Evolutionary conservation across 148 eudicot genomes (phyloP), one percentile per base, ranked within the genome.

Genomic region (Hydrangea macrophylla): DNA sequence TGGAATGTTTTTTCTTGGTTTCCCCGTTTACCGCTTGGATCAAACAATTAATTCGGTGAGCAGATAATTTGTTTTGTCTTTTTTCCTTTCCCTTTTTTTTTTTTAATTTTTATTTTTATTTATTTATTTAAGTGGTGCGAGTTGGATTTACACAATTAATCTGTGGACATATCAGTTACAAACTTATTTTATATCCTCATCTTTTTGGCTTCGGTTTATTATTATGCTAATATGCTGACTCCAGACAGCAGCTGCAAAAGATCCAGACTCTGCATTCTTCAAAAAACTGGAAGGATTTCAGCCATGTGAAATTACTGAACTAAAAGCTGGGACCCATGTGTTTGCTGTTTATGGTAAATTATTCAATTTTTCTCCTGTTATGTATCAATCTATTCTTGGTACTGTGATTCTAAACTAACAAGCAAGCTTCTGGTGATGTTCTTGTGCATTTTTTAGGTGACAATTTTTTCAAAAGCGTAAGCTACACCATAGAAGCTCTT

Each of bases 1-100:
- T 54, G 98, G 98, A 69, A 90, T 94, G 98, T 94, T 82, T 81
- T 94, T 94, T 84, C 90, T 94, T 54, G 97, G 98, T 55, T 94
- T 94, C 77, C 95, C 98, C 59, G 91, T 89, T 39, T 94, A 88
- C 73, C 89, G 81, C 24, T 75, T 90, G 86, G 96, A 88, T 61
- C 88, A 73, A 48, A 20, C 84, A 50, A 74, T 79, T 44, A 83
- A 67, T 69, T 78, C 86, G 40, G 98, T 94, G 70, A 84, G 97
- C 76, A 62, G 51, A 69, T 64, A 9, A 62, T 30, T 53, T 11
- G 23, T 62, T 37, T 50, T 27, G 45, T 54, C 59, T 62, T 24
- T 57, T 33, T n/a, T 13, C 31, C 30, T 28, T 9, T n/a, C n/a
- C n/a, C n/a, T n/a, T n/a, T 24, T 33, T 20, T 37, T 28, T 25